Conservation (phyloP, 2,329 filamentous ascomycete genomes). For the Hyphodiscus sp. region DNA sequence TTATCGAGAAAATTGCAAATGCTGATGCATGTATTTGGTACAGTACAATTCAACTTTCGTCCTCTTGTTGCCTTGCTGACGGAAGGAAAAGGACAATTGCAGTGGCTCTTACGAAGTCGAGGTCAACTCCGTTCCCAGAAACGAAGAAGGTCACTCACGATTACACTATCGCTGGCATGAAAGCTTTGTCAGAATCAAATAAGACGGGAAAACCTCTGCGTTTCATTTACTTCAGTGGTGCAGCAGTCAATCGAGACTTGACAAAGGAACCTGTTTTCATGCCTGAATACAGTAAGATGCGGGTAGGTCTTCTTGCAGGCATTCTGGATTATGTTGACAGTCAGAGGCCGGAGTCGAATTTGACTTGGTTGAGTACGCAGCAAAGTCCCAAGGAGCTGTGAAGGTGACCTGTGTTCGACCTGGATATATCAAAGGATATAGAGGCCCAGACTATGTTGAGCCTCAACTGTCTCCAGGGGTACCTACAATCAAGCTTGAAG, state of each 20-base stretch:
- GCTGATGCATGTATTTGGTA: constrained; percentile 6
- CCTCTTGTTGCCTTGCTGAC: background rate
- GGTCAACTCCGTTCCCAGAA: background rate
- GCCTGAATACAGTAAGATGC: background rate
- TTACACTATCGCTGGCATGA: background rate
- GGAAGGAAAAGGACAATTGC: constrained; percentile 1
- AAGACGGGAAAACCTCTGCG: background rate
- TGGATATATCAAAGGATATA: constrained; percentile 3
- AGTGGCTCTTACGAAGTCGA: background rate
- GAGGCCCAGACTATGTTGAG: background rate
- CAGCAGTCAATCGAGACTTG: background rate
- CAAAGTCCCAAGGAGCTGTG: background rate
- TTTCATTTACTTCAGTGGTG: constrained; percentile 4
- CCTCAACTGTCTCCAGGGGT: background rate
- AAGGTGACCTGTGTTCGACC: constrained; percentile 4
- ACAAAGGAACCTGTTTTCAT: background rate
- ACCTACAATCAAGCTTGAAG: background rate
- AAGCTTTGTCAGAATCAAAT: background rate
- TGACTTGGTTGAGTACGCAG: constrained; percentile 2
- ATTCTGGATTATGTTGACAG: no score
- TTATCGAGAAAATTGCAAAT: background rate
- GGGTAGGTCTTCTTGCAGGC: background rate
- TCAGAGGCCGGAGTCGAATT: background rate
- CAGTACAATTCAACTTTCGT: background rate
- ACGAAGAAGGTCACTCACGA: constrained; percentile 1